Evolutionary conservation across 129 eudicot species (phyloP), one percentile per base, ranked within the genome.

Genomic region (Centella asiatica): DNA sequence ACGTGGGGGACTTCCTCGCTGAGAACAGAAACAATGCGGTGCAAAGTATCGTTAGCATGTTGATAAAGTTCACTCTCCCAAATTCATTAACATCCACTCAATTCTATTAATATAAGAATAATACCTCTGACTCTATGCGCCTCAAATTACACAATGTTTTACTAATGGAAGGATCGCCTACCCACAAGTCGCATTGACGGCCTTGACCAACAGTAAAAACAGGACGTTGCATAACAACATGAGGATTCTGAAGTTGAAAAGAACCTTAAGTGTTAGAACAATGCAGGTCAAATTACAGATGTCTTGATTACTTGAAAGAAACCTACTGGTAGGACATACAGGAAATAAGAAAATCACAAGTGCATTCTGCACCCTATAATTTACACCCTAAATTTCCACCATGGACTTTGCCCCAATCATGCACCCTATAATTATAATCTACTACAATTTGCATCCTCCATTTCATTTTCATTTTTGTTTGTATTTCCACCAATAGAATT

Each of bases 181-280:
- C 57, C 46, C 69, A 77, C 83, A 90, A 74, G 76, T 90, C 86
- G 63, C 89, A 90, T 24, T 83, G 84, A 65, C 72, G 85, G 55
- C 89, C 94, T 69, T 83, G 87, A 66, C 97, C 95, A 73, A 90
- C 85, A n/a, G 89, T 78, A 63, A 86, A 90, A 46, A 72, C 68
- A 39, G 86, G 71, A 57, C 66, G 77, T 32, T 67, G 62, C 83
- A 90, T 73, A 39, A 65, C 71, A 59, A 83, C 71, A 66, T 83
- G 89, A 36, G 89, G 90, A 71, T 72, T 72, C 97, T 90, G 92
- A 26, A 32, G 18, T 28, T 44, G 64, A 34, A 53, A 5, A 48
- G 32, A 31, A 17, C 6, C 4, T 56, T 32, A 34, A 20, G 27
- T n/a, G 49, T 58, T 46, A 45, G 44, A 33, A 23, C 44, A 19